Percentiles rank a stretch among this genome's conserved stretches.
phyloP scores from a whole-genome alignment of 441 rosid genomes.

The Pelargonium australe region DNA sequence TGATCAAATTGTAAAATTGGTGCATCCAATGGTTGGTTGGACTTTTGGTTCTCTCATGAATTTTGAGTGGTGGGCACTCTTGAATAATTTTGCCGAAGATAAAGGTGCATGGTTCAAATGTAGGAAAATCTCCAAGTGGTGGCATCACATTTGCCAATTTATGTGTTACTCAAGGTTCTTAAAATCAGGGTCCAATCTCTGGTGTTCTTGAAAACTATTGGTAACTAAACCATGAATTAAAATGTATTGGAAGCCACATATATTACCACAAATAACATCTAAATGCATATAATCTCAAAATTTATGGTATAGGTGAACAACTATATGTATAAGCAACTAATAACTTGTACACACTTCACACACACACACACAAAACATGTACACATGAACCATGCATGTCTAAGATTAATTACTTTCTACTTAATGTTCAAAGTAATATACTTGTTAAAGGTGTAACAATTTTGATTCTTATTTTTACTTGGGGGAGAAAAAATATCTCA shows the following conservation, averaged over 20 bases:
- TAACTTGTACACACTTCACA: background rate
- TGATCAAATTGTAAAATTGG: background rate
- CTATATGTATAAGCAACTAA: background rate
- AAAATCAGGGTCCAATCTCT: background rate
- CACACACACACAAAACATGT: too few species aligned
- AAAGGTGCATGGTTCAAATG: too few species aligned
- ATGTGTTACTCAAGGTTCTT: background rate
- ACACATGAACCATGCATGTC: background rate
- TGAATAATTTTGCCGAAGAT: too few species aligned
- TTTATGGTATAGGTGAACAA: background rate
- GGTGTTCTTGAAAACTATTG: background rate
- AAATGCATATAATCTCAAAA: background rate
- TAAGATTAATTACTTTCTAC: background rate
- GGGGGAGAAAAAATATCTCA: too few species aligned
- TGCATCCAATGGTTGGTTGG: background rate
- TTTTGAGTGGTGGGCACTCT: too few species aligned
- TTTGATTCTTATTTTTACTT: too few species aligned
- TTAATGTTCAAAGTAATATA: too few species aligned
- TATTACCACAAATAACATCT: background rate
- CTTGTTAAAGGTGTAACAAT: too few species aligned
- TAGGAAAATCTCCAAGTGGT: background rate
- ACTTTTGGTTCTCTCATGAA: too few species aligned
- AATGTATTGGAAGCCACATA: background rate
- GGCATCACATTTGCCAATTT: background rate
- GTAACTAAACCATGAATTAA: background rate